A percentile compares a stretch with the other conserved stretches of the same genome.
These are phyloP conservation scores for Apophysomyces ossiformis DNA, from an alignment of 371 early-diverging fungal genomes.

Conservation along the genomic window DNA sequence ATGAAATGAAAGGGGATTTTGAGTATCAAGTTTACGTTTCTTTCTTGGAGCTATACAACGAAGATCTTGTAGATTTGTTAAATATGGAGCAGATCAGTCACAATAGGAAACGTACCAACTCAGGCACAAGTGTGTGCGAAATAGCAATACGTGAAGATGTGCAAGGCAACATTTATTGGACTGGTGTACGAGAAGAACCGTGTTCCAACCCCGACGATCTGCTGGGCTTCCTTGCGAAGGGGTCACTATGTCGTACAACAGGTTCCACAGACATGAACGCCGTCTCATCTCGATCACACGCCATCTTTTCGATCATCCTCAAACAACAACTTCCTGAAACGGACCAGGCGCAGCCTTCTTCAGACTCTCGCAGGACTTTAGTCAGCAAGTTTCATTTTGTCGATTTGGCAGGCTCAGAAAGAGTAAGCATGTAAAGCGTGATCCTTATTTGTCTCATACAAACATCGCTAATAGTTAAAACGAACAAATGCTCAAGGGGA, in stretches of 20 bases:
- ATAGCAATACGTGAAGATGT: conserved; percentile 89
- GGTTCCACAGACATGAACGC: conserved; percentile 98
- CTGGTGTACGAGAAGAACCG: conserved; percentile 84
- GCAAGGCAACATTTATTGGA: conserved; percentile 89
- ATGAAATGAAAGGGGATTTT: conserved; percentile 17
- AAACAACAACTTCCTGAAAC: conserved; percentile 46
- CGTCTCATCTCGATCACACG: conserved; percentile 96
- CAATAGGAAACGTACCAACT: neutral
- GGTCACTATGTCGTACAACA: conserved; percentile 89
- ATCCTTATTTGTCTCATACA: conserved; percentile 5
- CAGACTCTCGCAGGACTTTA: conserved; percentile 29
- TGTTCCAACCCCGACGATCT: conserved; percentile 79
- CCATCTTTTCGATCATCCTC: conserved; percentile 92
- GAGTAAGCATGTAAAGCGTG: conserved; percentile 24
- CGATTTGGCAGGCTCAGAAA: conserved; percentile 87
- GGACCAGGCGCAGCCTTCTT: conserved; percentile 13
- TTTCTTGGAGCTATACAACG: conserved; percentile 98
- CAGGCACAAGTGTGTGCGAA: conserved; percentile 8
- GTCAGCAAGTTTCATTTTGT: conserved; percentile 92
- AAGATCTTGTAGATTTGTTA: conserved; percentile 89
- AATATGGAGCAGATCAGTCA: conserved; percentile 32
- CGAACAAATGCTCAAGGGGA: conserved; percentile 75
- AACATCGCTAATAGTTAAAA: conserved; percentile 33
- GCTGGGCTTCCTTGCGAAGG: conserved; percentile 73
- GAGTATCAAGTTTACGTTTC: conserved; percentile 71